Evolutionary conservation across 164 flowering plant species (phyloP).

Genomic region (Vitis amurensis): DNA sequence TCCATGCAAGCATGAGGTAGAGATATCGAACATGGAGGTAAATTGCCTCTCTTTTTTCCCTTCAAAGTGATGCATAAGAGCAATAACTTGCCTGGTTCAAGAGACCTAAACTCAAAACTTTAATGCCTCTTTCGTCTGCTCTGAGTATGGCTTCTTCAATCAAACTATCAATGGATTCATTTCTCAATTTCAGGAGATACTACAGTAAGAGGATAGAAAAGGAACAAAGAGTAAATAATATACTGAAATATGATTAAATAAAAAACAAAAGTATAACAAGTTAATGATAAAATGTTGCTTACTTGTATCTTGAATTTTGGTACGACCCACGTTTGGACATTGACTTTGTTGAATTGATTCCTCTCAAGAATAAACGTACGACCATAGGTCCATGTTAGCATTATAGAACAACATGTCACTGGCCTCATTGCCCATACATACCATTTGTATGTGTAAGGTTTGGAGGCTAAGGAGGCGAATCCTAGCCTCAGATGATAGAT

Average conservation of each 20-base stretch:
- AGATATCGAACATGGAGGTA: neutral
- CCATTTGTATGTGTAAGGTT: conserved; percentile 61
- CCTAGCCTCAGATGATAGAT: conserved; percentile 67
- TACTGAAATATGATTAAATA: neutral
- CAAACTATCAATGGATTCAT: conserved; percentile 42
- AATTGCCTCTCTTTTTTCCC: conserved; percentile 34
- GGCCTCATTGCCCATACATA: conserved; percentile 70
- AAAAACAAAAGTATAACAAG: too few species aligned
- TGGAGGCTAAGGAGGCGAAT: conserved; percentile 57
- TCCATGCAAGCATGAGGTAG: too few species aligned
- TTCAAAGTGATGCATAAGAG: conserved; percentile 48
- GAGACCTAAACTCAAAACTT: conserved; percentile 35
- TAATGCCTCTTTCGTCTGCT: conserved; percentile 53
- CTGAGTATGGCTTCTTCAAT: conserved; percentile 69
- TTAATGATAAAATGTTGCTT: neutral
- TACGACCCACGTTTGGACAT: conserved; percentile 67
- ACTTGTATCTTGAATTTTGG: conserved; percentile 68
- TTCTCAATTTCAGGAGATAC: conserved; percentile 27
- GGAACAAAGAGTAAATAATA: neutral
- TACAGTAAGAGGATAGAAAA: neutral
- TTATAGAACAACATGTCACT: conserved; percentile 38
- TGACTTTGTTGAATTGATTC: conserved; percentile 45
- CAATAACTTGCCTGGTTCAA: conserved; percentile 26
- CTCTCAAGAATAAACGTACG: conserved; percentile 56
- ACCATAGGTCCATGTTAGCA: conserved; percentile 49